Conservation (phyloP, 2,329 filamentous ascomycete genomes). For the Herpotrichia juniperi region DNA sequence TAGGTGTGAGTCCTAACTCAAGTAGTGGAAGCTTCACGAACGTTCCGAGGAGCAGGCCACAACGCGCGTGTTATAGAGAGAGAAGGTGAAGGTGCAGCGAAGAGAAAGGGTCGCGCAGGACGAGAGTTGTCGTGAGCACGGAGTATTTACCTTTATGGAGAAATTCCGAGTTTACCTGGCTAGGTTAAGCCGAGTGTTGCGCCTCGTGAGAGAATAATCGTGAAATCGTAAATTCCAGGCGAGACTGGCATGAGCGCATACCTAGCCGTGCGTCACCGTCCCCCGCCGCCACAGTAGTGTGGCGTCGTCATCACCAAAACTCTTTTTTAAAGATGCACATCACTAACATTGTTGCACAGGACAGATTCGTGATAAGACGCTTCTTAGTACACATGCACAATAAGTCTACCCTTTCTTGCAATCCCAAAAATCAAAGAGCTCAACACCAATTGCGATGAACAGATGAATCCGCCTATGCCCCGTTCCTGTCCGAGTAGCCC, state of each 20-base stretch:
- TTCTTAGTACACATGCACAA: background rate
- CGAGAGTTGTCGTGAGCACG: background rate
- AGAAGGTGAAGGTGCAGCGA: background rate
- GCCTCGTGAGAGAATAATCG: background rate
- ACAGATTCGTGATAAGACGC: background rate
- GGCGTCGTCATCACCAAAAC: background rate
- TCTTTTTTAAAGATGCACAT: too few species aligned
- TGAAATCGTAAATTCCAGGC: background rate
- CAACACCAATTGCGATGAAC: background rate
- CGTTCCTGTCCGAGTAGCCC: conserved; percentile 1
- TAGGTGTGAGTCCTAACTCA: background rate
- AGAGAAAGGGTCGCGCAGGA: too few species aligned
- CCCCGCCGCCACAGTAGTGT: conserved; percentile 1
- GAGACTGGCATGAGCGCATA: background rate
- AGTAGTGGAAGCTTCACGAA: conserved; percentile 11
- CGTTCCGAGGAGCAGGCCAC: background rate
- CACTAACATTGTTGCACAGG: too few species aligned
- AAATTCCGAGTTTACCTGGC: background rate
- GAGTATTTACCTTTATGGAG: background rate
- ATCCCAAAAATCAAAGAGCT: background rate
- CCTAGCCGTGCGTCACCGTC: conserved; percentile 2
- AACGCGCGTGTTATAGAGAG: background rate
- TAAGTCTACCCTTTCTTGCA: background rate
- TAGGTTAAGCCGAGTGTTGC: background rate
- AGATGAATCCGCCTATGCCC: background rate